Conservation (phyloP, 75 land plant genomes). For the Pinus taeda region DNA sequence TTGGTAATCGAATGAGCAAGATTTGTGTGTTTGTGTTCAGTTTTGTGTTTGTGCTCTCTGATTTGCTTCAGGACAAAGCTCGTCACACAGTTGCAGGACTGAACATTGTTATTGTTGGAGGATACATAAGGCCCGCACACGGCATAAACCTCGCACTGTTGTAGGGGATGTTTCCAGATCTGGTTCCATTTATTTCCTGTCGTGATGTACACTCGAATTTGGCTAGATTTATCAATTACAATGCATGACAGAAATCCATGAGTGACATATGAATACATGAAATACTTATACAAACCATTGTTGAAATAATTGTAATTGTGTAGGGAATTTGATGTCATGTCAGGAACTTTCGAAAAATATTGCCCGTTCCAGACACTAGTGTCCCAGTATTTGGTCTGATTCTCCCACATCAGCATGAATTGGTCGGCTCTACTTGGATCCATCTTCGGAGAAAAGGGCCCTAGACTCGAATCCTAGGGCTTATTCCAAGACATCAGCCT, state of each 20-base stretch:
- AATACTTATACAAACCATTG: neutral
- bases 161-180: constrained; percentile 17
- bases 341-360: constrained; percentile 13
- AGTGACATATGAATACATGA: neutral
- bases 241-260: neutral
- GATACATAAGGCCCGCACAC: constrained; percentile 20
- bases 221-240: constrained; percentile 1
- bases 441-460: constrained; percentile 8
- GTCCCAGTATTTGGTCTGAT: constrained; percentile 16
- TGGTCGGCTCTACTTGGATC: constrained; percentile 6
- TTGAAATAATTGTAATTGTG: constrained; percentile 16
- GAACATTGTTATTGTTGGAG: neutral
- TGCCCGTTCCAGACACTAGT: constrained; percentile 26
- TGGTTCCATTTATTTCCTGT: constrained; percentile 3
- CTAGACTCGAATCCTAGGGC: neutral
- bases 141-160: constrained; percentile 21
- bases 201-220: constrained; percentile 1
- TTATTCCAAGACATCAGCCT: constrained; percentile 31
- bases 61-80: constrained; percentile 23
- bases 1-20: no score
- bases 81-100: constrained; percentile 15
- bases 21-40: no score
- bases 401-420: constrained; percentile 18
- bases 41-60: no score
- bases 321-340: neutral